Percentiles rank a stretch among this genome's conserved stretches.
Evolutionary conservation across 768 basidiomycete genomes (phyloP).

Genomic region (Boletus rubropictus): DNA sequence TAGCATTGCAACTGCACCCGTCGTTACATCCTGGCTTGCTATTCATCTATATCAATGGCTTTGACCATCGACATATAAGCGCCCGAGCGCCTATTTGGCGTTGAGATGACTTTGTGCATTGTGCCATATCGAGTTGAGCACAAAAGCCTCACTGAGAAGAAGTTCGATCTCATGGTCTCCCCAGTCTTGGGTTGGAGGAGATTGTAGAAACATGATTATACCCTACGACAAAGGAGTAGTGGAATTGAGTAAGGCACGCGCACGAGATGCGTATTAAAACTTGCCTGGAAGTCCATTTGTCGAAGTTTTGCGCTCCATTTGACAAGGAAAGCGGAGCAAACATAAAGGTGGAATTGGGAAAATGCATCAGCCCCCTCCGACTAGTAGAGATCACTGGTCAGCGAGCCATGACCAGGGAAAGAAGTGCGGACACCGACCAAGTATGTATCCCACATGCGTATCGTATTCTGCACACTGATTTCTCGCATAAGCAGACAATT

Average conservation of each 20-base stretch:
- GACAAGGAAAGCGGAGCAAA: constrained; percentile 95
- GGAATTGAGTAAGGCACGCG: background rate
- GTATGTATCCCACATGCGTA: constrained; percentile 99
- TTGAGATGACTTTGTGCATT: constrained; percentile 86
- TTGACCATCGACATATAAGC: background rate
- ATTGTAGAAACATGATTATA: constrained; percentile 98
- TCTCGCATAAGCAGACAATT: constrained; percentile 98
- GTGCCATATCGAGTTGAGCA: constrained; percentile 88
- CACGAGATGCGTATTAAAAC: constrained; percentile 11
- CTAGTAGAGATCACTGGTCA: constrained; percentile 37
- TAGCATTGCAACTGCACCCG: constrained; percentile 24
- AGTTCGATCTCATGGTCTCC: constrained; percentile 93
- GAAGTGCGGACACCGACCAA: constrained; percentile 50
- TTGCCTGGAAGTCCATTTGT: constrained; percentile 97
- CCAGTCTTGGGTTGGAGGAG: constrained; percentile 89
- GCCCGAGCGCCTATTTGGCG: constrained; percentile 36
- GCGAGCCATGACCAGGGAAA: background rate
- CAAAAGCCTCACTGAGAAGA: constrained; percentile 92
- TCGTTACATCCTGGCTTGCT: constrained; percentile 22
- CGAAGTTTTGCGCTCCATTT: constrained; percentile 91
- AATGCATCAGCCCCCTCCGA: constrained; percentile 97
- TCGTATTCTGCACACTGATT: constrained; percentile 93
- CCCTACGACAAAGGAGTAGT: constrained; percentile 46
- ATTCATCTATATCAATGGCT: constrained; percentile 4
- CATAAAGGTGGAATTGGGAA: constrained; percentile 97